Evolutionary conservation across 1,284 basidiomycete species (phyloP).

Genomic region (Heterobasidion irregulare): DNA sequence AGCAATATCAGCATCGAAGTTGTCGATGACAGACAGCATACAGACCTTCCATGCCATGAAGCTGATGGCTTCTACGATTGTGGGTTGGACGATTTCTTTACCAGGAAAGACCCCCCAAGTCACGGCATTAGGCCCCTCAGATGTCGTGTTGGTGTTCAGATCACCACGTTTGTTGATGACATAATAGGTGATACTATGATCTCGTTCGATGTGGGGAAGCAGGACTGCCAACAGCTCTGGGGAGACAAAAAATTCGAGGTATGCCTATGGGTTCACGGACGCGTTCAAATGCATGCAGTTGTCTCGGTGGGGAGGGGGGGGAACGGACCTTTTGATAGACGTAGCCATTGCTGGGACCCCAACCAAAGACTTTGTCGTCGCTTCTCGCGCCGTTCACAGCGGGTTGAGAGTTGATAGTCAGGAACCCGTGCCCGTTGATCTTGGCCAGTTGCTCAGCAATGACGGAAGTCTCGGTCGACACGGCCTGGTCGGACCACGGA

Average conservation of each 20-base stretch:
- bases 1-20: background rate
- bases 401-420: conserved; percentile 98
- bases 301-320: background rate
- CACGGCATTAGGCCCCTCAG: conserved; percentile 94
- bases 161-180: conserved; percentile 92
- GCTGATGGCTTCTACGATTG: conserved; percentile 94
- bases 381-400: conserved; percentile 90
- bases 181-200: conserved; percentile 92
- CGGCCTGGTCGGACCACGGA: conserved; percentile 93
- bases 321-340: conserved; percentile 89
- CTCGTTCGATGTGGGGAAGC: conserved; percentile 78
- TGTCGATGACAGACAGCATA: conserved; percentile 1
- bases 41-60: conserved; percentile 96
- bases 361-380: conserved; percentile 84
- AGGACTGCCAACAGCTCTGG: conserved; percentile 62
- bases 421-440: conserved; percentile 87
- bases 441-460: conserved; percentile 77
- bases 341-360: conserved; percentile 92
- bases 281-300: no score
- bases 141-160: conserved; percentile 86
- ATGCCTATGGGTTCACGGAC: conserved; percentile 55
- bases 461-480: conserved; percentile 78
- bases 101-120: conserved; percentile 99
- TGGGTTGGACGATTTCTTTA: conserved; percentile 96
- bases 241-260: conserved; percentile 93